A percentile compares a stretch with the other conserved stretches of the same genome.
These are phyloP conservation scores for Phytophthora crassamura DNA, from an alignment of 352 stramenopile species.

Conservation along the genomic window DNA sequence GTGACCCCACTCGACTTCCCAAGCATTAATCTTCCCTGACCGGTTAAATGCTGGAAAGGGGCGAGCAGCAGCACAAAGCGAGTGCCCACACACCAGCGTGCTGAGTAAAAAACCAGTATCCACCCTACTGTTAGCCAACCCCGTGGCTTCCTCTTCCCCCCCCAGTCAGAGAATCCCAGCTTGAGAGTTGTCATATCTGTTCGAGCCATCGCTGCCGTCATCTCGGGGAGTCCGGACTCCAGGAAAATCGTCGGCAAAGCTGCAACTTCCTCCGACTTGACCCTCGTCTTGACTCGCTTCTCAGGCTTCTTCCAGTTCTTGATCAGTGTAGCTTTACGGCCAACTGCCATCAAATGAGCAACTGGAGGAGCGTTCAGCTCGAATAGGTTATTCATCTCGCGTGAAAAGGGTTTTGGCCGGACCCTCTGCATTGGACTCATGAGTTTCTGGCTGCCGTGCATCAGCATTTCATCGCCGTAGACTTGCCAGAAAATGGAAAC, in stretches of 20 bases:
- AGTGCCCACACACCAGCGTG: neutral
- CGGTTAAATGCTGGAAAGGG: neutral
- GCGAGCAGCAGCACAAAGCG: neutral
- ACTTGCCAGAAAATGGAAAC: neutral
- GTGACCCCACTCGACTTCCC: neutral
- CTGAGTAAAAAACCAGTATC: neutral
- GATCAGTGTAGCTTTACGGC: neutral
- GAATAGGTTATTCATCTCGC: neutral
- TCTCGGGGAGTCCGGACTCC: neutral
- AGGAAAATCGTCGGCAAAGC: neutral
- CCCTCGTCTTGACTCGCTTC: neutral
- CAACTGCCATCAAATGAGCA: neutral
- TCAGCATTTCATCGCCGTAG: neutral
- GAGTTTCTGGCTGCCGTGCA: neutral
- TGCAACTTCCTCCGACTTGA: neutral
- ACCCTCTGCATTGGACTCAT: neutral
- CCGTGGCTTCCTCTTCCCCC: neutral
- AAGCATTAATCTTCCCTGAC: neutral
- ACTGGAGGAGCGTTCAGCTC: neutral
- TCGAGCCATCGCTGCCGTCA: neutral
- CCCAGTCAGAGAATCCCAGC: neutral
- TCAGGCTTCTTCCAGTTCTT: neutral
- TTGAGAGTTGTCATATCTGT: neutral
- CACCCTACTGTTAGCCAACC: too few relatives aligned
- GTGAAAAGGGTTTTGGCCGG: neutral